These are phyloP conservation scores for Boletus rex-veris DNA, from an alignment of 768 basidiomycete species.

Conservation along the genomic window DNA sequence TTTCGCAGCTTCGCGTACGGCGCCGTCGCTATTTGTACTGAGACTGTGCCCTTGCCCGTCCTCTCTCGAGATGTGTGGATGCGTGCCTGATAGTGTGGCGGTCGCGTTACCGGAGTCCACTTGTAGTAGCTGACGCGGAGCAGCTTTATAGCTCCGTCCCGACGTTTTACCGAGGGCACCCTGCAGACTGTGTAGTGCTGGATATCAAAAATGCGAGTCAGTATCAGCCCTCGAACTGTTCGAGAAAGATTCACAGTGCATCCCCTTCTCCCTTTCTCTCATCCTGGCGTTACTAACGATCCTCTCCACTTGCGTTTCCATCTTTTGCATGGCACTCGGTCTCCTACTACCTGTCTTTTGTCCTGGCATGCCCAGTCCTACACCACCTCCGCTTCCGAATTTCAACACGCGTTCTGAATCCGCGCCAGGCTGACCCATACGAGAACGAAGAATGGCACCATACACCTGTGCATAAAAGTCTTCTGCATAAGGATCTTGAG, in stretches of 20 bases:
- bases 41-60: conserved; percentile 33
- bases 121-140: conserved; percentile 93
- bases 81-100: conserved; percentile 40
- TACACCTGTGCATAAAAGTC: conserved; percentile 99
- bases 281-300: conserved; percentile 89
- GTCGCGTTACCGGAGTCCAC: conserved; percentile 56
- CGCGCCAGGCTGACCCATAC: conserved; percentile 60
- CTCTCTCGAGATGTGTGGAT: conserved; percentile 51
- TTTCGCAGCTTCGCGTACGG: conserved; percentile 71
- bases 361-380: conserved; percentile 55
- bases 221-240: background rate
- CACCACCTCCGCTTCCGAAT: conserved; percentile 83
- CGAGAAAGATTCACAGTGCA: conserved; percentile 43
- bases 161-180: conserved; percentile 95
- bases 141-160: conserved; percentile 89
- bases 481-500: conserved; percentile 94
- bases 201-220: conserved; percentile 7
- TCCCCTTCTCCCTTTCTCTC: conserved; percentile 80
- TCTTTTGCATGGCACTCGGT: conserved; percentile 85
- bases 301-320: conserved; percentile 94
- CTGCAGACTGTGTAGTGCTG: conserved; percentile 75
- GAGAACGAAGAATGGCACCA: conserved; percentile 76
- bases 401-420: conserved; percentile 77
- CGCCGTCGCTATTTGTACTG: conserved; percentile 44
- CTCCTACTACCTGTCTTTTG: conserved; percentile 61